Percentiles rank a stretch among this genome's conserved stretches.
Conservation (phyloP, 202 grass and related monocot genomes). For the Brachypodium distachyon region DNA sequence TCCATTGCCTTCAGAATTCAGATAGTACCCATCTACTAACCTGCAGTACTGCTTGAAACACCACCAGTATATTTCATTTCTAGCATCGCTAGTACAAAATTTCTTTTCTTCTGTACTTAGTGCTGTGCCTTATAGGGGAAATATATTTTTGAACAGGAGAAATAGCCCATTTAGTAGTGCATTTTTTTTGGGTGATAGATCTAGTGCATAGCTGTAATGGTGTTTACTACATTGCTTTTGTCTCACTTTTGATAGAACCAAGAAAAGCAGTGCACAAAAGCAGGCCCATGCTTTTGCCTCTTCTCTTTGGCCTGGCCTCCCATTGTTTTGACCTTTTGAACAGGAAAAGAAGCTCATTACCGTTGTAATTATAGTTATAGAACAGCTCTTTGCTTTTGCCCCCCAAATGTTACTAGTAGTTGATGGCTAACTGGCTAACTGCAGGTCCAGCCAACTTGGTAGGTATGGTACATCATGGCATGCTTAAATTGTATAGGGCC, state of each 20-base stretch:
- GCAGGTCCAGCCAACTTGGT: slow-evolving; percentile 29
- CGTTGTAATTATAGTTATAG: slow-evolving; percentile 28
- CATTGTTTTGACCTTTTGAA: slow-evolving; percentile 18
- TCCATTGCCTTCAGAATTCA: slow-evolving; percentile 7
- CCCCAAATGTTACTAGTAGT: background rate
- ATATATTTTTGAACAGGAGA: too few relatives aligned
- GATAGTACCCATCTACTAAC: too few relatives aligned
- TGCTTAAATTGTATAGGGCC: slow-evolving; percentile 32
- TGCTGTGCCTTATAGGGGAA: background rate
- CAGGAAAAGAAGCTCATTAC: slow-evolving; percentile 30
- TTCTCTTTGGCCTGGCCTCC: slow-evolving; percentile 10
- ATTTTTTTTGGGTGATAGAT: slow-evolving; percentile 23
- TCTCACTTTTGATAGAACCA: slow-evolving; percentile 49
- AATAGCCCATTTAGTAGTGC: background rate
- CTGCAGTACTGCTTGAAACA: slow-evolving; percentile 10
- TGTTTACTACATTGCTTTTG: slow-evolving; percentile 13
- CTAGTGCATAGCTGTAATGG: slow-evolving; percentile 25
- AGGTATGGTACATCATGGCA: slow-evolving; percentile 20
- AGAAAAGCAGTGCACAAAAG: slow-evolving; percentile 37
- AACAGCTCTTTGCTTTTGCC: slow-evolving; percentile 17
- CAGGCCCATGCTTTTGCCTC: slow-evolving; percentile 31
- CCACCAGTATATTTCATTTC: background rate
- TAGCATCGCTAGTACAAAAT: background rate
- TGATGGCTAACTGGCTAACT: slow-evolving; percentile 30
- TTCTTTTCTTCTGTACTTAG: background rate